Percentiles rank a stretch among this genome's conserved stretches.
Conservation (phyloP, 148 eudicot species). For the Selenicereus undatus region DNA sequence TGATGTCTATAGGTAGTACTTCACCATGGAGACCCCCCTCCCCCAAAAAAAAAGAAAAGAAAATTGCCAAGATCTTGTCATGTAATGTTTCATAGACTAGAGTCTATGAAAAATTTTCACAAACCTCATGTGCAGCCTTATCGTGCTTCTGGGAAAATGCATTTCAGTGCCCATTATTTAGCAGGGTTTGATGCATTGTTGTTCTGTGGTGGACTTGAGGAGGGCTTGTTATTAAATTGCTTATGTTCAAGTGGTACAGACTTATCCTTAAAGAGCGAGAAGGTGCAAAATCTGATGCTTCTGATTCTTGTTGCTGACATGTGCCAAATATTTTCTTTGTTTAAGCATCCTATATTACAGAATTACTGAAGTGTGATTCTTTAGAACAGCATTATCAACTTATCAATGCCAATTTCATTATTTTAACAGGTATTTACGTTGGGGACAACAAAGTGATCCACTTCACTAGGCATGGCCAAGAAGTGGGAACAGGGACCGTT, state of each 20-base stretch:
- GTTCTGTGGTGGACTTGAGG: no score
- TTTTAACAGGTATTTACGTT: conserved; percentile 50
- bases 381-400: background rate
- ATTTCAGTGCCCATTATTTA: no score
- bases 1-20: no score
- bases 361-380: background rate
- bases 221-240: background rate
- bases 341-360: background rate
- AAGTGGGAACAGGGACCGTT: conserved; percentile 23
- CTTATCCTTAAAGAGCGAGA: no score
- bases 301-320: background rate
- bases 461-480: conserved; percentile 87
- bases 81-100: no score
- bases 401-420: background rate
- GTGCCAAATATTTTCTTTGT: background rate
- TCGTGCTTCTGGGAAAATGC: no score
- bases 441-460: conserved; percentile 78
- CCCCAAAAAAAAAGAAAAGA: no score
- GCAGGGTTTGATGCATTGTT: no score
- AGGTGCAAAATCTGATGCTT: background rate
- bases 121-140: no score
- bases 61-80: no score
- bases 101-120: no score
- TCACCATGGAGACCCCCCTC: no score
- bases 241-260: background rate